These are phyloP conservation scores for Leccinum aurantiacum DNA, from an alignment of 768 basidiomycete genomes.

Conservation along the genomic window DNA sequence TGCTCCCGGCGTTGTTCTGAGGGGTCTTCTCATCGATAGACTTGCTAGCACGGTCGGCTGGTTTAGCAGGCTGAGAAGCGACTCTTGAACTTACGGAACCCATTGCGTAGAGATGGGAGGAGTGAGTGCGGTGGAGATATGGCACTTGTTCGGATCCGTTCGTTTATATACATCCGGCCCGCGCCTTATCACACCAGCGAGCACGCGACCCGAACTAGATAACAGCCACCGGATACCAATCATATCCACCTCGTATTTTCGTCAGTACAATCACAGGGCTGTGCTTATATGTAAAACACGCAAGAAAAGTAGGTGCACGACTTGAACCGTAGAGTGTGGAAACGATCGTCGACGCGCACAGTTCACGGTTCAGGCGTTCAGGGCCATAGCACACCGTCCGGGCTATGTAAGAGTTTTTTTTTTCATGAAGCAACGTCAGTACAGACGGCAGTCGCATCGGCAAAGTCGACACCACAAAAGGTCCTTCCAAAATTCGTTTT, in stretches of 20 bases:
- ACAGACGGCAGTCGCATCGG: neutral
- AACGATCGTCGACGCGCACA: neutral
- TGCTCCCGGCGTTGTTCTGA: neutral
- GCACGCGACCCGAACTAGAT: slow-evolving; percentile 16
- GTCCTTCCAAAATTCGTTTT: neutral
- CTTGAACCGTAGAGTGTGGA: neutral
- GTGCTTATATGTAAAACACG: neutral
- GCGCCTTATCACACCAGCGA: slow-evolving; percentile 17
- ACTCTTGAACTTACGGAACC: slow-evolving; percentile 28
- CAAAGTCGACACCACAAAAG: neutral
- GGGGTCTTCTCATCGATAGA: slow-evolving; percentile 29
- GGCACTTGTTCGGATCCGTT: slow-evolving; percentile 15
- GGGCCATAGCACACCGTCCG: neutral
- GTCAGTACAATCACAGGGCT: neutral
- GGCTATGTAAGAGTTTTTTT: neutral
- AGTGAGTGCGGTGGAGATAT: slow-evolving; percentile 3
- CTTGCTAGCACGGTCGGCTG: slow-evolving; percentile 20
- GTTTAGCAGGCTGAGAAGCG: slow-evolving; percentile 15
- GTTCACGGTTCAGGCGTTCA: neutral
- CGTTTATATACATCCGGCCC: slow-evolving; percentile 24
- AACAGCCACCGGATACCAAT: neutral
- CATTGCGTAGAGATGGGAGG: slow-evolving; percentile 18
- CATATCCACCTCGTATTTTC: neutral
- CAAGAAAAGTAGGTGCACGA: slow-evolving; percentile 1
- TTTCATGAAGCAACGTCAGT: neutral